Evolutionary conservation across 306 rosid species (phyloP), one percentile per base, ranked within the genome.

Genomic region (Quercus bicolor): DNA sequence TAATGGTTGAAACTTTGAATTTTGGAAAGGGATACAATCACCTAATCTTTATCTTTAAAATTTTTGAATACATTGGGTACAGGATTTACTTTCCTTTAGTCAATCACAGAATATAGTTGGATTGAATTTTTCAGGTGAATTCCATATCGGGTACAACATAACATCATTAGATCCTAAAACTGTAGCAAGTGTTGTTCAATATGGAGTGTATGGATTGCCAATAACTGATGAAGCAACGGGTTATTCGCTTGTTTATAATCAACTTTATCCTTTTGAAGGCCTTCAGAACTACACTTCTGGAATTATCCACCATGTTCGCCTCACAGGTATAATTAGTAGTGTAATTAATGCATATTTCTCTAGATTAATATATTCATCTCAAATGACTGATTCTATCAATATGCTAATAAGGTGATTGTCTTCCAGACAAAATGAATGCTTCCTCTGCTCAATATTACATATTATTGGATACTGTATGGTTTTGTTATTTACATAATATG

Each of bases 261-360:
- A 92, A 75, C 90, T 94, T 56, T 92, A 94, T 82, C 97, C 94
- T 61, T 91, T 89, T 87, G 84, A 94, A 84, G 97, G 94, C 81
- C 97, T 94, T 72, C 89, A 89, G 60, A 94, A 94, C 87, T 94
- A 94, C 81, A 89, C 98, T 80, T 92, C 97, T 37, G 98, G 98
- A 76, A 94, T 94, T 24, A 92, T 92, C 73, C 98, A 94, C 84
- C 98, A 92, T 79, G 97, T 91, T 88, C 92, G 88, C 76, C 92
- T 94, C 75, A 85, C 78, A 29, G 97, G 97, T 92, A 87, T 56
- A 72, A 26, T 21, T 66, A 66, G 24, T 66, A 13, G 48, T 8
- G 52, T 8, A 18, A 19, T 53, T 14, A 65, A 12, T 62, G 52
- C 68, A 76, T 23, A 48, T 56, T 64, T 77, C 51, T 24, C 53